Conservation (phyloP, 768 basidiomycete species). For the Sporobolomyces pararoseus region DNA sequence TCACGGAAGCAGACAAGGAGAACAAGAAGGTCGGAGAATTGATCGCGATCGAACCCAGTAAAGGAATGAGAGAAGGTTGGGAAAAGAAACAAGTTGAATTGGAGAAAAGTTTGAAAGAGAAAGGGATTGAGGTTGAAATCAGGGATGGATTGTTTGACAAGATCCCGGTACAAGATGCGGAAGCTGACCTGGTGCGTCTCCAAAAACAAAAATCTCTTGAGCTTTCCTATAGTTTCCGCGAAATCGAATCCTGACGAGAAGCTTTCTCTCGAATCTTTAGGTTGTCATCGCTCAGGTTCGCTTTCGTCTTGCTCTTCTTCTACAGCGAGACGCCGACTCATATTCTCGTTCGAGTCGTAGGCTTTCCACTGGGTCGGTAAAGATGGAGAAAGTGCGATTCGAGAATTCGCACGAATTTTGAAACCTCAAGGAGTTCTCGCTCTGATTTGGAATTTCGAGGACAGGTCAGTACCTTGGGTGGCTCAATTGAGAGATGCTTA, state of each 20-base stretch:
- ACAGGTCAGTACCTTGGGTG: slow-evolving; percentile 69
- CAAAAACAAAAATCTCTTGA: too few relatives aligned
- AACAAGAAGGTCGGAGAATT: slow-evolving; percentile 50
- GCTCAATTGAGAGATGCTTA: slow-evolving; percentile 63
- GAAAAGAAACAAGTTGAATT: slow-evolving; percentile 48
- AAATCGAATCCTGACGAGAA: too few relatives aligned
- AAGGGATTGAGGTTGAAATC: slow-evolving; percentile 52
- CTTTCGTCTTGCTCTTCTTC: not conserved
- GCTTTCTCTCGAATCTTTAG: slow-evolving; percentile 2
- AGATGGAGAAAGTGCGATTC: slow-evolving; percentile 65
- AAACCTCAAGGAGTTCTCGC: slow-evolving; percentile 68
- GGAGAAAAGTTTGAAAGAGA: not conserved
- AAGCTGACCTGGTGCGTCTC: slow-evolving; percentile 70
- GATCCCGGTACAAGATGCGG: slow-evolving; percentile 60
- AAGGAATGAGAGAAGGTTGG: slow-evolving; percentile 78
- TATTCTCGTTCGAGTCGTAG: too few relatives aligned
- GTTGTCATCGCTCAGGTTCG: slow-evolving; percentile 24
- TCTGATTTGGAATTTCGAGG: slow-evolving; percentile 88
- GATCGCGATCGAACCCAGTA: slow-evolving; percentile 71
- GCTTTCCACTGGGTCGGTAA: slow-evolving; percentile 89
- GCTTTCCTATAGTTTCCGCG: too few relatives aligned
- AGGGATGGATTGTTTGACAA: slow-evolving; percentile 68
- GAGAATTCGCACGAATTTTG: slow-evolving; percentile 74
- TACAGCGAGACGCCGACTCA: too few relatives aligned
- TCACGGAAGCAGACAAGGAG: too few relatives aligned